A percentile compares a stretch with the other conserved stretches of the same genome.
Evolutionary conservation across 139 green algal genomes (phyloP).

Genomic region (Coelastrella sp.): DNA sequence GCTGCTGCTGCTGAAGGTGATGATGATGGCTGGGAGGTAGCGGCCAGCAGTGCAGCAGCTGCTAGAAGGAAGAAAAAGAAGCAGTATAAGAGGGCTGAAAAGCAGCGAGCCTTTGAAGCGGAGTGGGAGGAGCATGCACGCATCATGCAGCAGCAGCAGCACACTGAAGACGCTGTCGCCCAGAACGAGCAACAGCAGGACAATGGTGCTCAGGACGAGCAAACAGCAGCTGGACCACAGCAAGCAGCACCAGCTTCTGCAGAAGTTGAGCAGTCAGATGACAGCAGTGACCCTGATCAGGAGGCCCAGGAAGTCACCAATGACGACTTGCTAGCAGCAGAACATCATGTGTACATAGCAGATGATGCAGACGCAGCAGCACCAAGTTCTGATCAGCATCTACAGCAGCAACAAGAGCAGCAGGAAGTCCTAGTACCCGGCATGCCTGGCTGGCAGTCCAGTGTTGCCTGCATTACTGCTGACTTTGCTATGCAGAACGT

Average conservation of each 20-base stretch:
- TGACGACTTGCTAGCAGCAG: constrained; percentile 13
- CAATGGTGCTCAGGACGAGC: constrained; percentile 17
- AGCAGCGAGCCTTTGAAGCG: constrained; percentile 49
- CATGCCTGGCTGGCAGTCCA: constrained; percentile 48
- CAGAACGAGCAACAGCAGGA: constrained; percentile 14
- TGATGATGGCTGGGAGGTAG: constrained; percentile 61
- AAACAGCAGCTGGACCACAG: background rate
- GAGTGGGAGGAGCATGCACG: constrained; percentile 40
- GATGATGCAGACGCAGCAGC: background rate
- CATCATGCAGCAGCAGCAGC: constrained; percentile 39
- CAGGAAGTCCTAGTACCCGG: background rate
- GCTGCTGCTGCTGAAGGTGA: background rate
- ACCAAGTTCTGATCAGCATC: background rate
- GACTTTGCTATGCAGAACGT: constrained; percentile 99
- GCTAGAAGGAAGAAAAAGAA: constrained; percentile 53
- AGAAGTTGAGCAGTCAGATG: constrained; percentile 16
- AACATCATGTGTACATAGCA: constrained; percentile 15
- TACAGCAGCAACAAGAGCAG: constrained; percentile 38
- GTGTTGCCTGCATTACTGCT: constrained; percentile 83
- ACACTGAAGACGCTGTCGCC: background rate
- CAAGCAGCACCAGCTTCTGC: background rate
- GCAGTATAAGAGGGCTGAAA: constrained; percentile 17
- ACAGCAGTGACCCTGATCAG: background rate
- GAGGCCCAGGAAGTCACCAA: background rate
- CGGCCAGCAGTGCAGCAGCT: constrained; percentile 55